Percentiles rank a stretch among this genome's conserved stretches.
Evolutionary conservation across 2,329 filamentous ascomycete genomes (phyloP).

Genomic region (Hymenoscyphus infarciens): DNA sequence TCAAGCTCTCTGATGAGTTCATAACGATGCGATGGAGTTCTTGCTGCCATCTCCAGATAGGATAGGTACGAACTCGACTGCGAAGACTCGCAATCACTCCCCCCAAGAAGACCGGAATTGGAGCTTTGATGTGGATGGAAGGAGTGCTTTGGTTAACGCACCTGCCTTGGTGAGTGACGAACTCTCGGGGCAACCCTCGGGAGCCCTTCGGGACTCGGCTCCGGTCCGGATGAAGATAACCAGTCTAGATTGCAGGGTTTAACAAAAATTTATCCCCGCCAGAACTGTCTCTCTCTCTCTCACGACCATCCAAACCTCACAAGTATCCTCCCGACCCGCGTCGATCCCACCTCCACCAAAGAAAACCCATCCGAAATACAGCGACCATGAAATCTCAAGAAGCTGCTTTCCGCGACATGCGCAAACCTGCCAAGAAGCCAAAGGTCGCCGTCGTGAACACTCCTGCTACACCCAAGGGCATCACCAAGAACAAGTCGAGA

Average conservation of each 20-base stretch:
- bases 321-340: background rate
- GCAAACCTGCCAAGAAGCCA: slow-evolving; percentile 10
- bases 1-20: too few relatives aligned
- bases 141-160: too few relatives aligned
- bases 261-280: background rate
- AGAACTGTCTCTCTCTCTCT: background rate
- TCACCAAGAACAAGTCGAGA: slow-evolving; percentile 11
- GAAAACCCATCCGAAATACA: background rate
- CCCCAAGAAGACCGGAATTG: too few relatives aligned
- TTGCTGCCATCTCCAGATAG: too few relatives aligned
- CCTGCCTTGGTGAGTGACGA: too few relatives aligned
- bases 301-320: background rate
- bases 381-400: slow-evolving; percentile 31
- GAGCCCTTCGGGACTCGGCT: background rate
- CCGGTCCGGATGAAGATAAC: background rate
- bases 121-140: too few relatives aligned
- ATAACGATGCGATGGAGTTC: too few relatives aligned
- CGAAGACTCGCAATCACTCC: too few relatives aligned
- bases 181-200: too few relatives aligned
- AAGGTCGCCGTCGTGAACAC: slow-evolving; percentile 6
- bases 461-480: slow-evolving; percentile 6
- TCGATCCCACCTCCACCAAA: background rate
- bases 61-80: too few relatives aligned
- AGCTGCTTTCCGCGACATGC: slow-evolving; percentile 11
- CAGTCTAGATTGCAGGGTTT: background rate